Evolutionary conservation across 2,329 filamentous ascomycete genomes (phyloP).

Genomic region (Cordyceps fumosorosea): DNA sequence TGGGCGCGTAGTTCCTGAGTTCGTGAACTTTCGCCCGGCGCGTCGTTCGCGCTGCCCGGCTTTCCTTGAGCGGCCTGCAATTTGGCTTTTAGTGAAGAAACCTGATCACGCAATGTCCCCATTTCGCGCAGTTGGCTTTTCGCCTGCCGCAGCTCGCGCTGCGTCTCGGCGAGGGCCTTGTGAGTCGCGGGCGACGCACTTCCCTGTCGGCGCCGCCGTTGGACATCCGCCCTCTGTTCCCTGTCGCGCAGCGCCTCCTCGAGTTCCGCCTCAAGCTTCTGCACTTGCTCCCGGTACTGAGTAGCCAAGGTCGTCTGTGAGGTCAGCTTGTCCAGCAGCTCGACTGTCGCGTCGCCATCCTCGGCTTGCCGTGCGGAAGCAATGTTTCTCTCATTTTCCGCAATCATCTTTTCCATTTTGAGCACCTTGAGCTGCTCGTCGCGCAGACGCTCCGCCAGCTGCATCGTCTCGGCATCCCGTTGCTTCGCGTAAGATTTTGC

Average conservation of each 20-base stretch:
- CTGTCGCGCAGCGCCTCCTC: constrained; percentile 34
- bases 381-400: constrained; percentile 54
- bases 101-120: constrained; percentile 44
- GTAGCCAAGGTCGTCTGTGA: constrained; percentile 51
- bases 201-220: constrained; percentile 30
- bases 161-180: constrained; percentile 44
- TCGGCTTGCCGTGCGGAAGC: constrained; percentile 23
- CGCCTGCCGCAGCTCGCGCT: constrained; percentile 48
- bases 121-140: constrained; percentile 48
- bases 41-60: constrained; percentile 35
- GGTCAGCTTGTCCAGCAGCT: constrained; percentile 46
- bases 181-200: constrained; percentile 44
- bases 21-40: constrained; percentile 19
- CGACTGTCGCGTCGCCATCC: constrained; percentile 33
- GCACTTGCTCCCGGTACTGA: constrained; percentile 53
- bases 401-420: constrained; percentile 56
- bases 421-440: constrained; percentile 61
- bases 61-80: constrained; percentile 27
- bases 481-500: constrained; percentile 73
- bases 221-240: constrained; percentile 25
- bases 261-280: constrained; percentile 48
- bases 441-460: constrained; percentile 58
- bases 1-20: constrained; percentile 35
- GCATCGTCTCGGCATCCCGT: constrained; percentile 65
- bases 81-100: constrained; percentile 44